Percentiles rank a stretch among this genome's conserved stretches.
These are phyloP conservation scores for Penicillium polonicum DNA, from an alignment of 2,329 filamentous ascomycete species.

Conservation along the genomic window DNA sequence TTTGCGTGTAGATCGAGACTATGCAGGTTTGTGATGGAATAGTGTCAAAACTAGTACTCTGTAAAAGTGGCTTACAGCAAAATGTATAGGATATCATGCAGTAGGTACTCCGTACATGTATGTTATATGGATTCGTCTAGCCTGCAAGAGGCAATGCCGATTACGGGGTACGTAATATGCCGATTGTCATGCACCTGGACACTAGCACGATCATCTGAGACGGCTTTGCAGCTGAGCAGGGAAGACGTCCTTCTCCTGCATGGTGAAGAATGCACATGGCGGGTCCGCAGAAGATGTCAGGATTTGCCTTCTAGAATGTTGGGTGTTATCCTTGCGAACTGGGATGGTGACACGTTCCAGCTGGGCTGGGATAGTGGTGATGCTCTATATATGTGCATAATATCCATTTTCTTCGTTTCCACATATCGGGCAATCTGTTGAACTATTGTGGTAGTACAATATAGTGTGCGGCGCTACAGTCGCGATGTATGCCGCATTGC, in stretches of 20 bases:
- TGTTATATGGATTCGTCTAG: neutral
- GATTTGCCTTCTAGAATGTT: neutral
- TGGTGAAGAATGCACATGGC: constrained; percentile 4
- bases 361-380: neutral
- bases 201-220: neutral
- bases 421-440: neutral
- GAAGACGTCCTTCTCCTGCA: neutral
- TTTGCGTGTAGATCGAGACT: neutral
- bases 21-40: neutral
- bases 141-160: neutral
- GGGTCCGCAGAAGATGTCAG: neutral
- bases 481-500: neutral
- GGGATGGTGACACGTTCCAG: neutral
- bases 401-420: neutral
- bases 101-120: neutral
- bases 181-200: neutral
- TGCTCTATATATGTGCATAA: neutral
- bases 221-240: neutral
- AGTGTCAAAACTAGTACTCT: neutral
- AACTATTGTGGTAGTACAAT: neutral
- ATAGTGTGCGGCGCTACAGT: neutral
- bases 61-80: neutral
- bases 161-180: neutral
- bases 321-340: neutral
- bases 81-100: neutral